Percentiles rank a stretch among this genome's conserved stretches.
Evolutionary conservation across 2,329 filamentous ascomycete species (phyloP).

Genomic region (Ophiostoma angusticollis): DNA sequence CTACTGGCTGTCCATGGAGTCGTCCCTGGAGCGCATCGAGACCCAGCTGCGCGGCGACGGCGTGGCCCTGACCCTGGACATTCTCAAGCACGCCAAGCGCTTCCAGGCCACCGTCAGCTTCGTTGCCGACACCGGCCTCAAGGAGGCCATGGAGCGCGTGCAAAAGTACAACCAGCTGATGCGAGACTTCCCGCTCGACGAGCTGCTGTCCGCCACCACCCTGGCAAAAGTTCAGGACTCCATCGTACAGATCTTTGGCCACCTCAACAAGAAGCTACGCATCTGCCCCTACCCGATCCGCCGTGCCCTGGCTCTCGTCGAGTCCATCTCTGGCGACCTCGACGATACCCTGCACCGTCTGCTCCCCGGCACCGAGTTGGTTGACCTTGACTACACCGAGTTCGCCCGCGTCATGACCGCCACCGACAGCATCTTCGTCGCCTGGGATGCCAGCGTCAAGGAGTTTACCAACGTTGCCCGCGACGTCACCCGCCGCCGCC

Average conservation of each 20-base stretch:
- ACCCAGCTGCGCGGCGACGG: slow-evolving; percentile 78
- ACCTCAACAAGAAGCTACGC: slow-evolving; percentile 95
- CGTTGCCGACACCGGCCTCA: slow-evolving; percentile 85
- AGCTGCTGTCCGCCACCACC: slow-evolving; percentile 83
- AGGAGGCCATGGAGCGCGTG: slow-evolving; percentile 90
- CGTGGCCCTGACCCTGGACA: slow-evolving; percentile 81
- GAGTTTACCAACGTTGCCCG: slow-evolving; percentile 96
- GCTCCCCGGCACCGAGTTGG: slow-evolving; percentile 73
- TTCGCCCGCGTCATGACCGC: slow-evolving; percentile 77
- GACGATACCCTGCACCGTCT: slow-evolving; percentile 76
- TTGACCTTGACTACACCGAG: slow-evolving; percentile 84
- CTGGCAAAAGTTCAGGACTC: slow-evolving; percentile 81
- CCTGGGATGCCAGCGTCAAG: slow-evolving; percentile 93
- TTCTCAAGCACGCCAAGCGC: slow-evolving; percentile 91
- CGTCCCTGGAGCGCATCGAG: slow-evolving; percentile 82
- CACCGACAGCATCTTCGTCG: slow-evolving; percentile 73
- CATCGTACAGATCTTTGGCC: slow-evolving; percentile 76
- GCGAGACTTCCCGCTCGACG: slow-evolving; percentile 93
- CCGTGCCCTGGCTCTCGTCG: slow-evolving; percentile 83
- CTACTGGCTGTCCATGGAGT: slow-evolving; percentile 98
- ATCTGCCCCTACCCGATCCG: slow-evolving; percentile 92
- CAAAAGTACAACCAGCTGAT: slow-evolving; percentile 99
- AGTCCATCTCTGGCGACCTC: slow-evolving; percentile 89
- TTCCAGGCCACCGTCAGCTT: slow-evolving; percentile 98
- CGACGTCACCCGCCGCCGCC: slow-evolving; percentile 82